Base-by-base conservation (phyloP, 441 rosid species). In the Eutrema salsugineum region DNA sequence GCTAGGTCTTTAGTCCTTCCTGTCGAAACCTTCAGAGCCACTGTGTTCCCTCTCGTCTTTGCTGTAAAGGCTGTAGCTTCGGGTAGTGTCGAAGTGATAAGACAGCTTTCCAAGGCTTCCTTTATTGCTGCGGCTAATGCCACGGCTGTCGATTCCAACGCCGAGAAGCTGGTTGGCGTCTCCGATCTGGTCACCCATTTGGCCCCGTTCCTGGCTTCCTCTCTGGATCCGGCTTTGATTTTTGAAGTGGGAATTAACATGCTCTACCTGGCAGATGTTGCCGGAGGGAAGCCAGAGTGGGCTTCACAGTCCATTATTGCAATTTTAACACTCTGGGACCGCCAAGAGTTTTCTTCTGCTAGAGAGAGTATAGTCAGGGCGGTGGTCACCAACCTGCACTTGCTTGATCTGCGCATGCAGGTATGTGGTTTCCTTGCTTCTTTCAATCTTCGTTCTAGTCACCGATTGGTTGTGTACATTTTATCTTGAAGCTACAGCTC, bases 251-350 rank as follows among this genome's bases (percentile, higher is more conserved):
- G 97, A 30, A 93, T 95, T 66, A 93, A 93, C 78, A 91, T 93
- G 99, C 78, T 92, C 78, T 86, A 89, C 78, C 83, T 95, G 82
- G 99, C 99, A 30, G 99, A 95, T 83, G 98, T 91, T 65, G 92
- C 96, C 42, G 98, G 99, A 55, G 99, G 99, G 77, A 95, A 93
- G 86, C 93, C 98, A 0, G 99, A 95, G 80, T 95, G 98, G 98
- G 98, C 99, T 74, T 87, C 98, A 11, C 96, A 85, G 77, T 95
- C 98, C 17, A 91, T 87, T 68, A 91, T 91, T 63, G 98, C 99
- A 6, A 86, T 93, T 72, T 85, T 95, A 87, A 95, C 96, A 14
- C 97, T 95, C 19, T 93, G 99, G 99, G 98, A 93, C 68, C 84
- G 99, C 59, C 99, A 95, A 80, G 99, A 95, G 82, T 95, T 95